Evolutionary conservation across 768 basidiomycete genomes (phyloP).

Genomic region (Glaciozyma antarctica): DNA sequence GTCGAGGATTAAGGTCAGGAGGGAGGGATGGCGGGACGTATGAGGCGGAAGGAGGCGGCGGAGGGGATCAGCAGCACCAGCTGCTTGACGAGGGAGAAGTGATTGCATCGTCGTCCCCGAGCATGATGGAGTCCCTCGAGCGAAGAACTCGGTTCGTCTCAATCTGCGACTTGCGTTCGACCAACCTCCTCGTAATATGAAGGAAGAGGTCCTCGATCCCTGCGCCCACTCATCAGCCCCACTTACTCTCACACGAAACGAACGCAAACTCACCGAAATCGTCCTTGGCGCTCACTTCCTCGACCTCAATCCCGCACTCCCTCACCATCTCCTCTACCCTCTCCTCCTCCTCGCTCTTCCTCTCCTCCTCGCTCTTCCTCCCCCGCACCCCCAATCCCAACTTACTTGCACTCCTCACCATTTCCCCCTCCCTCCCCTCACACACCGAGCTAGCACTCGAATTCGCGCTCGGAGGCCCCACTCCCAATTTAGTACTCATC

Average conservation of each 20-base stretch:
- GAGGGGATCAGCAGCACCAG: background rate
- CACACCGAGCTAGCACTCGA: slow-evolving; percentile 1
- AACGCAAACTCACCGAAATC: slow-evolving; percentile 53
- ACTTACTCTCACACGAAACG: background rate
- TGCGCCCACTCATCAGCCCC: slow-evolving; percentile 36
- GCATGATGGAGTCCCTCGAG: slow-evolving; percentile 73
- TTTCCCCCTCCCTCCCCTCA: background rate
- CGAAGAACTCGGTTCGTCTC: slow-evolving; percentile 70
- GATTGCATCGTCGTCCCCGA: slow-evolving; percentile 37
- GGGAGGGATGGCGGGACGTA: background rate
- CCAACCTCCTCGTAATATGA: slow-evolving; percentile 68
- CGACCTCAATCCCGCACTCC: slow-evolving; percentile 70
- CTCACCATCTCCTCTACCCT: slow-evolving; percentile 51
- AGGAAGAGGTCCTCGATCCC: slow-evolving; percentile 74
- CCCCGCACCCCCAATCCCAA: background rate
- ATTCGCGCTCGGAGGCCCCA: background rate
- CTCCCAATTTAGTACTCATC: slow-evolving; percentile 2
- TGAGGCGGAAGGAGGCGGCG: background rate
- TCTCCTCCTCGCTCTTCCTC: slow-evolving; percentile 39
- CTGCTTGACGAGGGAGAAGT: background rate
- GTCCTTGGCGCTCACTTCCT: slow-evolving; percentile 86
- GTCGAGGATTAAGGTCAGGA: background rate
- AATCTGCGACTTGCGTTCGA: slow-evolving; percentile 64
- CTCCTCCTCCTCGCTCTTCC: slow-evolving; percentile 41
- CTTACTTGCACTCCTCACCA: slow-evolving; percentile 1